Percentiles rank a stretch among this genome's conserved stretches.
phyloP scores from a whole-genome alignment of 306 rosid species.

The Gastrolobium bilobum region DNA sequence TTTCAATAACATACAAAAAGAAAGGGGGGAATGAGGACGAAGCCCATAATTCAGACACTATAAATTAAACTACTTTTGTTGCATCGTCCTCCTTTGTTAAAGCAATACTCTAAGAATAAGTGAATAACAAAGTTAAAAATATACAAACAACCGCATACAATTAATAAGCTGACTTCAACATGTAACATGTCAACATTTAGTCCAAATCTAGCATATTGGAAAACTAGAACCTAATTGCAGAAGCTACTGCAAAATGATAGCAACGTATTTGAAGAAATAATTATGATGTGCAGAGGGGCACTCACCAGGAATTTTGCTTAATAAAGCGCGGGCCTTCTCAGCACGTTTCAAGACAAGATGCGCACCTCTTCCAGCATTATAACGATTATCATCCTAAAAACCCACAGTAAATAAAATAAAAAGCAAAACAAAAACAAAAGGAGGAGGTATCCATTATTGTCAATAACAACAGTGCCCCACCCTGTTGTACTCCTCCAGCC shows the following conservation, averaged over 20 bases:
- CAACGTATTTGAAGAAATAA: conserved; percentile 16
- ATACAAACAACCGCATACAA: neutral
- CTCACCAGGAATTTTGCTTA: conserved; percentile 76
- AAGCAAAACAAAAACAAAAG: conserved; percentile 15
- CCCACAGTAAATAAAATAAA: neutral
- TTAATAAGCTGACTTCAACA: conserved; percentile 15
- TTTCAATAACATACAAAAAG: conserved; percentile 24
- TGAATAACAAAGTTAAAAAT: neutral
- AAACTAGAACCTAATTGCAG: conserved; percentile 13
- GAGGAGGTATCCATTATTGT: neutral
- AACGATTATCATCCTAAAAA: conserved; percentile 81
- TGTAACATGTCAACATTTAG: neutral
- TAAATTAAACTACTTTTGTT: conserved; percentile 14
- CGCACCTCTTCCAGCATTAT: conserved; percentile 79
- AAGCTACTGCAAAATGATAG: conserved; percentile 16
- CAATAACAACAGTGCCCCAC: conserved; percentile 49
- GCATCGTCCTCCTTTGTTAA: neutral
- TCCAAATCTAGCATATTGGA: conserved; percentile 9
- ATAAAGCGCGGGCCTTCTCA: conserved; percentile 76
- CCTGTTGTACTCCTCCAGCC: conserved; percentile 93
- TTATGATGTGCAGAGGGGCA: conserved; percentile 18
- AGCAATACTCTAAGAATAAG: conserved; percentile 13
- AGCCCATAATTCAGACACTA: neutral
- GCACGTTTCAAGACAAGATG: conserved; percentile 81
- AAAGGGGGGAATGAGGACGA: neutral